Base-by-base conservation (phyloP, 2,329 filamentous ascomycete species). In the Phialocephala subalpina region DNA sequence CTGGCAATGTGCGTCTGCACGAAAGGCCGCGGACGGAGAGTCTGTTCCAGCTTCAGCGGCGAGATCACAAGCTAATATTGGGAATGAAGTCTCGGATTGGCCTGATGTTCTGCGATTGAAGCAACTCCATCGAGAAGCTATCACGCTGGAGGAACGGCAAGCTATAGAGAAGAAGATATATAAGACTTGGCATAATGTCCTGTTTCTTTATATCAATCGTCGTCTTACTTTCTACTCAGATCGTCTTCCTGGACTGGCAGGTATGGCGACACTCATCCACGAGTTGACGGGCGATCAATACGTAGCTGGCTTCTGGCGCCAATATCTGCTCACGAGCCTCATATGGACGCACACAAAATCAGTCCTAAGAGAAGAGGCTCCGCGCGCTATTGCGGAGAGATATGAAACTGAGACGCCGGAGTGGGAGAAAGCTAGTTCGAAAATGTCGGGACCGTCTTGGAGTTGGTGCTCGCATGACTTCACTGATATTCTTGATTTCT, bases 251-350 rank as follows among this genome's bases (percentile, higher is more conserved):
- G 65, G 59, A 4, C 52, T 67, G 5, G 49, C 61, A 3, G 65
- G 65, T 14, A 64, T 67, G 52, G 65, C 65, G 25, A 29, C 25
- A 25, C 27, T 64, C 0, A 38, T 62, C 8, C 38, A 61, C 18
- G 27, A 40, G 16, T 29, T 64, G 7, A 67, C 61, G 1, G 49
- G 52, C 14, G 65, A 64, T 35, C n/a, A 53, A 6, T 67, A 64
- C 22, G 16, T 67, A 18, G 65, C 65, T 11, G 65, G 65, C 2
- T 58, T 64, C 25, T 67, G 65, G 65, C 47, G 47, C 35, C 33
- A 29, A 14, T 25, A 66, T 33, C 33, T 66, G 4, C 42, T 52
- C 14, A 35, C 56, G 9, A 56, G 56, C 49, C 60, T 66, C 11
- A 16, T 63, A 1, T 66, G 64, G 60, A 20, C 49, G 16, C 36